Evolutionary conservation across 805 yeast species (phyloP), one percentile per base, ranked within the genome.

Genomic region (Yarrowia hollandica): DNA sequence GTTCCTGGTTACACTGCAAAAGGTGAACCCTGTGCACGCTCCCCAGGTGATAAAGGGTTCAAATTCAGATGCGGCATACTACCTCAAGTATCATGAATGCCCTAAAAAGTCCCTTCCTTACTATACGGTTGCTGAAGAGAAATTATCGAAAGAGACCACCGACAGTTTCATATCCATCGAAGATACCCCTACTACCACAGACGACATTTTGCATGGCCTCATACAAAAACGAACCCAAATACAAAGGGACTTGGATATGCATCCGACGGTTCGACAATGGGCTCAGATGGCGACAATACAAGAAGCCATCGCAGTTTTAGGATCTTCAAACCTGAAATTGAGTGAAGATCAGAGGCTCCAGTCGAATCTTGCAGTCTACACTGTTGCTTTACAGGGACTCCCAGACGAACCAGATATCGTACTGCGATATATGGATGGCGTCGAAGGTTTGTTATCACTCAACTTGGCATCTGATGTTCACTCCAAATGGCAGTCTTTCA

Each of bases 341-440:
- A 52, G 35, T 6, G 31, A 35, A 8, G 44, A 52, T 16, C 58
- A 52, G 21, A 52, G 35, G 15, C 34, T 52, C 5, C 42, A 52
- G 18, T 26, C 30, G 12, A 22, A 33, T 11, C 18, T 48, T 2
- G 22, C 55, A 8, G 55, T 48, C 10, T 48, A 33, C 12, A 4
- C 28, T 6, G 38, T 30, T 7, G 55, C 55, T 6, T 3, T 48
- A 30, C 31, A 48, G 30, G 25, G 30, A 15, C 55, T 48, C 33
- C 30, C 39, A 1, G 39, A 48, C 1, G 39, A 48, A 5, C 39
- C 55, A 5, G 55, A 48, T 12, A n/a, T 48, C 22, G 39, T 48
- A 3, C 22, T 48, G n/a, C 22, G 16, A 8, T 48, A 48, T 21
- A 48, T 48, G 55, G 55, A 48, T 7, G 21, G 39, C 6, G 31